Percentiles rank a stretch among this genome's conserved stretches.
phyloP scores from a whole-genome alignment of 2,329 filamentous ascomycete genomes.

The Fusarium tjaetaba region DNA sequence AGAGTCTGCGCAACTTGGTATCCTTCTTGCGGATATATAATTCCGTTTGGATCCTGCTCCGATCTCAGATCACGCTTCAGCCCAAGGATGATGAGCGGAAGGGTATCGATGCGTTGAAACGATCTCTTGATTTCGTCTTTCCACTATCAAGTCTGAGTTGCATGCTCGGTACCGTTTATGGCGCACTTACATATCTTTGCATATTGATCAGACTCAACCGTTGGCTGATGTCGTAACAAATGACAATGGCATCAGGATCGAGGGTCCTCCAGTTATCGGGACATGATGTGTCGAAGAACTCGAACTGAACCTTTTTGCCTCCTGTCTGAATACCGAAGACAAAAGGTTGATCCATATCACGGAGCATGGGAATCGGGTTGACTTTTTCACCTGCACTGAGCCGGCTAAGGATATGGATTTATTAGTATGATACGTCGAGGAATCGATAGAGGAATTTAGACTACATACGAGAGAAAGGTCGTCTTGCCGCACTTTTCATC shows the following conservation, averaged over 20 bases:
- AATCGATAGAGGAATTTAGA: constrained; percentile 17
- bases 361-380: constrained; percentile 59
- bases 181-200: constrained; percentile 61
- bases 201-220: constrained; percentile 67
- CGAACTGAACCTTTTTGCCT: constrained; percentile 58
- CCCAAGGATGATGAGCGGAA: constrained; percentile 67
- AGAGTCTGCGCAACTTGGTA: constrained; percentile 66
- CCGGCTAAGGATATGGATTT: constrained; percentile 52
- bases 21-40: constrained; percentile 70
- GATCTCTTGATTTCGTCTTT: constrained; percentile 61
- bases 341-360: constrained; percentile 69
- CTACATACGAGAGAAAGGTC: constrained; percentile 68
- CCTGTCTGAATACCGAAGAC: constrained; percentile 63
- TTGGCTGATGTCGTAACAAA: constrained; percentile 71
- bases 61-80: constrained; percentile 69
- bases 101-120: constrained; percentile 57
- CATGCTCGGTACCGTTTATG: not conserved
- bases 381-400: constrained; percentile 59
- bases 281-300: constrained; percentile 68
- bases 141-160: constrained; percentile 57
- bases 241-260: constrained; percentile 65
- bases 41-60: constrained; percentile 67
- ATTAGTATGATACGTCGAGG: constrained; percentile 12
- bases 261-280: constrained; percentile 69
- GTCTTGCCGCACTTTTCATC: constrained; percentile 70